Evolutionary conservation across 2,329 filamentous ascomycete genomes (phyloP).

Genomic region (Fusarium praegraminearum): DNA sequence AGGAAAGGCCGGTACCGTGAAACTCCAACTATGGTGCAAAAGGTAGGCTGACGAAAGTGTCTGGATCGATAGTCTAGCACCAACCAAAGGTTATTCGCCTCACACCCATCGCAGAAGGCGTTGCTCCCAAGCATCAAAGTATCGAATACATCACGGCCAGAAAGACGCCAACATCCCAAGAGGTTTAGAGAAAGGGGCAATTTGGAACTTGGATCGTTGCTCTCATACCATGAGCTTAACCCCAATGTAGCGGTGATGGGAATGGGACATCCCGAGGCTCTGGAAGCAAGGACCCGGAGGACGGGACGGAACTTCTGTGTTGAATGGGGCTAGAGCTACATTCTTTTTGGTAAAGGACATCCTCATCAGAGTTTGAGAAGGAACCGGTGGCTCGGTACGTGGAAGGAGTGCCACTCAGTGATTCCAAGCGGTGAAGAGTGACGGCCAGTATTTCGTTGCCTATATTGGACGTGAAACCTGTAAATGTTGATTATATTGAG

Average conservation of each 20-base stretch:
- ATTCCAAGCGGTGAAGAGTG: slow-evolving; percentile 22
- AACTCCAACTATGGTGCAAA: slow-evolving; percentile 13
- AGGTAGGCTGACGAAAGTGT: slow-evolving; percentile 14
- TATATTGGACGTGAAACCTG: background rate
- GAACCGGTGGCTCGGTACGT: slow-evolving; percentile 40
- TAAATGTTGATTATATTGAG: slow-evolving; percentile 9
- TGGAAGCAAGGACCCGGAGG: slow-evolving; percentile 30
- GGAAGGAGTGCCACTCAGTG: slow-evolving; percentile 12
- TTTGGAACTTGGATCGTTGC: slow-evolving; percentile 8
- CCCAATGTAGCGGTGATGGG: slow-evolving; percentile 21
- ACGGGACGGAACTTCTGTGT: slow-evolving; percentile 29
- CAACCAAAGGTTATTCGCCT: slow-evolving; percentile 3
- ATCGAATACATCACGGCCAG: slow-evolving; percentile 35
- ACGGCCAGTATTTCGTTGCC: background rate
- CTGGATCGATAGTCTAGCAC: slow-evolving; percentile 28
- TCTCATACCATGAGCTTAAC: slow-evolving; percentile 26
- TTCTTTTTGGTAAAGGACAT: slow-evolving; percentile 30
- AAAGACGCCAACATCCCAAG: slow-evolving; percentile 4
- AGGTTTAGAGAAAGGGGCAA: slow-evolving; percentile 33
- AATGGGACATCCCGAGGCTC: slow-evolving; percentile 24
- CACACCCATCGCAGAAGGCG: slow-evolving; percentile 20
- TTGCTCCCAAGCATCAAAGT: slow-evolving; percentile 32
- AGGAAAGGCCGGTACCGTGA: slow-evolving; percentile 19
- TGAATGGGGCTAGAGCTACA: slow-evolving; percentile 20
- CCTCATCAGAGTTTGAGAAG: slow-evolving; percentile 38